Evolutionary conservation across 305 asterid genomes (phyloP).

Genomic region (Fraxinus nigra): DNA sequence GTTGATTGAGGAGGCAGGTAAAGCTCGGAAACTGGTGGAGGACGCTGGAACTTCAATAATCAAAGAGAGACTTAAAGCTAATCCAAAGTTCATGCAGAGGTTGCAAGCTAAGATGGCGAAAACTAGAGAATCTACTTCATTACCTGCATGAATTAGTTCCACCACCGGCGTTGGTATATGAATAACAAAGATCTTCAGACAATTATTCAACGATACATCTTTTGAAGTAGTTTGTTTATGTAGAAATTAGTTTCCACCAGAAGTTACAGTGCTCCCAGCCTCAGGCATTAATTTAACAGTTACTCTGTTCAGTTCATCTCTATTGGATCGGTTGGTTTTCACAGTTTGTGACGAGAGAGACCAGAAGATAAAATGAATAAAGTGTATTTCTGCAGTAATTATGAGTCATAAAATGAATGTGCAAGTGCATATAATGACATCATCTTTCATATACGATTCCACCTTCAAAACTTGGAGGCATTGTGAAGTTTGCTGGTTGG

Average conservation of each 20-base stretch:
- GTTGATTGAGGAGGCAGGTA: constrained; percentile 79
- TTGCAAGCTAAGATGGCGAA: constrained; percentile 53
- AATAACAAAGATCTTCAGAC: not conserved
- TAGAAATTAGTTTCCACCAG: not conserved
- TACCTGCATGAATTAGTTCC: constrained; percentile 22
- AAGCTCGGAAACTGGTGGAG: constrained; percentile 65
- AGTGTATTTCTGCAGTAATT: no score
- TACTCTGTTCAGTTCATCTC: not conserved
- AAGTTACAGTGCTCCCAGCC: no score
- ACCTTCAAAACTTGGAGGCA: constrained; percentile 23
- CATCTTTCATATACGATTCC: not conserved
- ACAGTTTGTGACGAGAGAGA: no score
- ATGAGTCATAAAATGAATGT: no score
- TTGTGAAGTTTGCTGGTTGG: constrained; percentile 14
- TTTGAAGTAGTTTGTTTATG: not conserved
- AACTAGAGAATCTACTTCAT: constrained; percentile 27
- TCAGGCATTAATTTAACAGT: no score
- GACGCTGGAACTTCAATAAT: constrained; percentile 56
- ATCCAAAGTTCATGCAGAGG: constrained; percentile 74
- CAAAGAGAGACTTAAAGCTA: constrained; percentile 72
- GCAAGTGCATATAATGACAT: no score
- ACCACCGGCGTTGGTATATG: not conserved
- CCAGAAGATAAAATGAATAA: no score
- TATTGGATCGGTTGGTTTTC: no score
- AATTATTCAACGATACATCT: not conserved